phyloP scores from a whole-genome alignment of 306 rosid genomes.

The Fragaria vesca region DNA sequence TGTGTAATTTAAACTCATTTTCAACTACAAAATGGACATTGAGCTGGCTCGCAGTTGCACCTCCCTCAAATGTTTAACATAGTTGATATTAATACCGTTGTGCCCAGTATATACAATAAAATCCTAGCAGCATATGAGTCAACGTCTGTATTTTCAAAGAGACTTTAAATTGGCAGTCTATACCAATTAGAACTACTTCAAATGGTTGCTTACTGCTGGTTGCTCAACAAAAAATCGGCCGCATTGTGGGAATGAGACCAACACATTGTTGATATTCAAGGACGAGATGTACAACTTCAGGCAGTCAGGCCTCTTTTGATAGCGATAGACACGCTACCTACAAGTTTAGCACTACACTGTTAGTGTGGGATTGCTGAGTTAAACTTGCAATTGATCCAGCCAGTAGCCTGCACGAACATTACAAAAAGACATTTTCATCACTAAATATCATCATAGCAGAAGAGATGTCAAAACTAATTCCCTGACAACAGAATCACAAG shows the following conservation, averaged over 20 bases:
- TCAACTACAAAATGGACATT: not conserved
- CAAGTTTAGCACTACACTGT: not conserved
- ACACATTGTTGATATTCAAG: not conserved
- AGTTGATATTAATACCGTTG: not conserved
- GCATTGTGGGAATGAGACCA: not conserved
- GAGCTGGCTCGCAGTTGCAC: not conserved
- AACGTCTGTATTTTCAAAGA: not conserved
- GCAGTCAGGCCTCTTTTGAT: not conserved
- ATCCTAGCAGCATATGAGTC: not conserved
- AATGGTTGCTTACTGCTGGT: not conserved
- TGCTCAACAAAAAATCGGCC: not conserved
- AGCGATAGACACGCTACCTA: not conserved
- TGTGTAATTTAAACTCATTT: not conserved
- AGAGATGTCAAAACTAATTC: not conserved
- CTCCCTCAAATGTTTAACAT: not conserved
- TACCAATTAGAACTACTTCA: not conserved
- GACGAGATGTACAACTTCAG: not conserved
- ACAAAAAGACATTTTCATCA: not conserved
- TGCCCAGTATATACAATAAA: not conserved
- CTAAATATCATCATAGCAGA: not conserved
- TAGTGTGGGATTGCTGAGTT: not conserved
- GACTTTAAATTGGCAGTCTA: not conserved
- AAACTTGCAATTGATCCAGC: not conserved
- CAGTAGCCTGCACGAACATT: not conserved
- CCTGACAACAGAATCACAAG: not conserved